Conservation (phyloP, 2,329 filamentous ascomycete species). For the Bertia moriformis region DNA sequence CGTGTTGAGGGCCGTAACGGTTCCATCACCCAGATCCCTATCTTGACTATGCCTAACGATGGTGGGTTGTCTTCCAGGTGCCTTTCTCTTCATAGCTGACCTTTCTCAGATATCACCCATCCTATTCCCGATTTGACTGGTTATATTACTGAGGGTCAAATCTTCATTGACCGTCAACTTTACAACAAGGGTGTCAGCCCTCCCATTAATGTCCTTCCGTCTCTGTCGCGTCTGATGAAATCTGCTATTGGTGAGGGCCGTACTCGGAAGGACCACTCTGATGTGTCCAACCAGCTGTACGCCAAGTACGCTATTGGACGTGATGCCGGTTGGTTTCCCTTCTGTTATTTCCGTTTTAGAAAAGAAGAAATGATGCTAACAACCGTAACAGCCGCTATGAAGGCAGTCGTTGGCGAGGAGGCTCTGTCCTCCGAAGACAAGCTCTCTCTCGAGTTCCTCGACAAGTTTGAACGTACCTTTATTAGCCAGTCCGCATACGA, state of each 20-base stretch:
- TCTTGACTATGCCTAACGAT: conserved; percentile 98
- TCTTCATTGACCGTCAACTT: conserved; percentile 87
- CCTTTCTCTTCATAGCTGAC: not conserved
- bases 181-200: conserved; percentile 97
- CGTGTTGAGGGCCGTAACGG: conserved; percentile 94
- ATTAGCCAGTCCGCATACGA: conserved; percentile 89
- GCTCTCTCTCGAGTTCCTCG: conserved; percentile 90
- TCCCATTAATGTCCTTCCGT: conserved; percentile 95
- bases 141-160: conserved; percentile 98
- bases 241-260: conserved; percentile 96
- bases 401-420: conserved; percentile 97
- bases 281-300: conserved; percentile 98
- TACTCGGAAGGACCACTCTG: conserved; percentile 90
- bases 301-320: conserved; percentile 98
- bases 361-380: not conserved
- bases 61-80: conserved; percentile 18
- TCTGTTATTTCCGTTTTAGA: not conserved
- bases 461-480: conserved; percentile 95
- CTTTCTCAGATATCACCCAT: conserved; percentile 79
- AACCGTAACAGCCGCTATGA: conserved; percentile 57
- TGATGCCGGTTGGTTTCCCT: conserved; percentile 47
- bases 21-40: conserved; percentile 97
- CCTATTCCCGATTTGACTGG: conserved; percentile 97
- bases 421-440: conserved; percentile 92
- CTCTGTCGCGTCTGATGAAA: conserved; percentile 98